Conservation (phyloP, 2,329 filamentous ascomycete species). For the Hypomyces perniciosus region DNA sequence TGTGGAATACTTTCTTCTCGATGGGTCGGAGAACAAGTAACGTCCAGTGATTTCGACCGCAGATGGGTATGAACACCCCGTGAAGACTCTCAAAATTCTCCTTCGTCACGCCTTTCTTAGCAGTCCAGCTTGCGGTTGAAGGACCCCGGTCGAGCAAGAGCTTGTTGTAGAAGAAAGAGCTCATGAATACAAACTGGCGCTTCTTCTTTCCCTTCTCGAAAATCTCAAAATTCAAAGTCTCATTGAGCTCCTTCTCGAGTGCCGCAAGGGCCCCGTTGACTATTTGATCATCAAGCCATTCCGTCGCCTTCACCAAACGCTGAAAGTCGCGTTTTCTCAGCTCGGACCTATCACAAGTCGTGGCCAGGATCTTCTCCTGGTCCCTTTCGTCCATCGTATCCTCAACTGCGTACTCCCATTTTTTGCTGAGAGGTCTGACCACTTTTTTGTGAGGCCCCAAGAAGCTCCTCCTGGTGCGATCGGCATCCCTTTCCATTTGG, state of each 20-base stretch:
- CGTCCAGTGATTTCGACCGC: slow-evolving; percentile 62
- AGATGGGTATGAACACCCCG: slow-evolving; percentile 65
- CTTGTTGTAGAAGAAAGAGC: slow-evolving; percentile 54
- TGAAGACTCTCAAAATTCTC: slow-evolving; percentile 59
- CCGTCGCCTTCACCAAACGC: slow-evolving; percentile 49
- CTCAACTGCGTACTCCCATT: slow-evolving; percentile 22
- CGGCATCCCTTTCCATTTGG: no score
- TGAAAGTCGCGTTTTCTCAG: slow-evolving; percentile 54
- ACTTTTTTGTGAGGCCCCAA: no score
- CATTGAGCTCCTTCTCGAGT: slow-evolving; percentile 54
- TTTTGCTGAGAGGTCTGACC: slow-evolving; percentile 17
- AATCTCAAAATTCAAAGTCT: slow-evolving; percentile 42
- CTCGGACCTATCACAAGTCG: slow-evolving; percentile 43
- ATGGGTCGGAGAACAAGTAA: slow-evolving; percentile 60
- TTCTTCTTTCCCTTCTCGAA: slow-evolving; percentile 38
- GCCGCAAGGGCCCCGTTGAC: slow-evolving; percentile 61
- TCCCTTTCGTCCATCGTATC: slow-evolving; percentile 29
- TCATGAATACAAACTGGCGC: slow-evolving; percentile 57
- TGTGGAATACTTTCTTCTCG: slow-evolving; percentile 56
- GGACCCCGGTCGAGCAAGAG: no score
- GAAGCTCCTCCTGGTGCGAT: no score
- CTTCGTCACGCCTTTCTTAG: slow-evolving; percentile 42
- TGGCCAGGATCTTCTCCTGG: slow-evolving; percentile 30
- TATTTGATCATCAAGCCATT: slow-evolving; percentile 73
- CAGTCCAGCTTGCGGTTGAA: no score